Evolutionary conservation across 495 filamentous ascomycete species (phyloP).

Genomic region (Cenococcum geophilum): DNA sequence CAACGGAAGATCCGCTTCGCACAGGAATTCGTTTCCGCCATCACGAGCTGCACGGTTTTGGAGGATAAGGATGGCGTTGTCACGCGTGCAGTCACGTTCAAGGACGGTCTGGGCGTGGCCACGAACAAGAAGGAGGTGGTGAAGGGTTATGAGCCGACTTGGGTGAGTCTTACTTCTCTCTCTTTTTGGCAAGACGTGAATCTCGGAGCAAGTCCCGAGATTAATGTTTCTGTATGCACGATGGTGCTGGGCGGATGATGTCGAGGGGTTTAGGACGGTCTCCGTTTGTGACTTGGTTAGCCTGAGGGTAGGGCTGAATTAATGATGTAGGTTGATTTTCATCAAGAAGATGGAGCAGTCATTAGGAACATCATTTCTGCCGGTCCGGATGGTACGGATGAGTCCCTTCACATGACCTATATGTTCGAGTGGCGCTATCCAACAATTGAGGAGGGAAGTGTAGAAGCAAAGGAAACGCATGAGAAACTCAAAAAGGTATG

Average conservation of each 20-base stretch:
- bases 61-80: constrained; percentile 35
- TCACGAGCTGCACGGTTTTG: constrained; percentile 41
- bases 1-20: constrained; percentile 47
- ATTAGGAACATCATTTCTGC: constrained; percentile 49
- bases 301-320: background rate
- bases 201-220: background rate
- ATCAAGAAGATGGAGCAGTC: constrained; percentile 32
- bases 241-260: too few relatives aligned
- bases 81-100: constrained; percentile 16
- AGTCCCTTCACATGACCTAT: constrained; percentile 49
- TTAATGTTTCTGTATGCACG: background rate
- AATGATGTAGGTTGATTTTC: constrained; percentile 33
- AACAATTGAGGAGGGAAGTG: constrained; percentile 33
- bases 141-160: constrained; percentile 23
- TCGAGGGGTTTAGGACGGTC: too few relatives aligned
- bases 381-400: constrained; percentile 38
- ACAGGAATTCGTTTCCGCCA: constrained; percentile 48
- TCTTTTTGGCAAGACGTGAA: background rate
- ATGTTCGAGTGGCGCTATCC: constrained; percentile 49
- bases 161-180: constrained; percentile 23
- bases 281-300: background rate
- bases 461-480: constrained; percentile 28
- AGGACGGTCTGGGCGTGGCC: constrained; percentile 12
- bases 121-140: constrained; percentile 26
- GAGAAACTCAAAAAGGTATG: constrained; percentile 27